Conservation (phyloP, 805 yeast genomes). For the fission yeast (Schizosaccharomyces pombe) region DNA sequence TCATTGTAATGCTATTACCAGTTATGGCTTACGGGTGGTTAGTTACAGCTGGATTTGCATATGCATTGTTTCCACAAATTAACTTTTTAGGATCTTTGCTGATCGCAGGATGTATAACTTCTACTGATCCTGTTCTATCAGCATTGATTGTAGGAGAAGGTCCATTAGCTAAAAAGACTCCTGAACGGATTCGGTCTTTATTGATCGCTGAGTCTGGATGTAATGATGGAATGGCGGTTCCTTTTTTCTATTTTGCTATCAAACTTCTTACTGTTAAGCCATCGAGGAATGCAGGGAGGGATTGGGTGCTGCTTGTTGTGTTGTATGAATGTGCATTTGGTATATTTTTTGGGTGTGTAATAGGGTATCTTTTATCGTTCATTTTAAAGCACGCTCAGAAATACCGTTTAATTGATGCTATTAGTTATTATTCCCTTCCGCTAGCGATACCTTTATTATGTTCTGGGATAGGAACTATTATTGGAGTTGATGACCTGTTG, state of each 20-base stretch:
- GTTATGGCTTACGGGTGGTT: constrained; percentile 87
- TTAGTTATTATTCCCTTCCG: constrained; percentile 66
- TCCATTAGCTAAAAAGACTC: constrained; percentile 70
- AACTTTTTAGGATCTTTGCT: constrained; percentile 47
- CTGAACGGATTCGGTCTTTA: constrained; percentile 67
- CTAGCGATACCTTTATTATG: constrained; percentile 61
- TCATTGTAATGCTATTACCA: constrained; percentile 49
- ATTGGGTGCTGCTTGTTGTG: constrained; percentile 57
- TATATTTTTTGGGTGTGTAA: constrained; percentile 40
- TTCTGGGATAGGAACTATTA: constrained; percentile 70
- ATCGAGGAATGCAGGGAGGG: constrained; percentile 43
- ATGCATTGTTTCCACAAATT: constrained; percentile 52
- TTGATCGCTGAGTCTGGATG: constrained; percentile 74
- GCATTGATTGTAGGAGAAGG: constrained; percentile 92
- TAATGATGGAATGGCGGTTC: constrained; percentile 91
- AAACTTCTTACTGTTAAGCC: constrained; percentile 42
- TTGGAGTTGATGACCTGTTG: constrained; percentile 72
- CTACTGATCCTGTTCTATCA: constrained; percentile 86
- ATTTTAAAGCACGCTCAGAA: constrained; percentile 52
- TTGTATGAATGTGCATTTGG: constrained; percentile 70
- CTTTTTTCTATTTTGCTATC: constrained; percentile 51
- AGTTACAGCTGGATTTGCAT: constrained; percentile 53
- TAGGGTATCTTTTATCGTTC: constrained; percentile 51
- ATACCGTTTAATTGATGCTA: constrained; percentile 52
- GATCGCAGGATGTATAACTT: constrained; percentile 73